Conservation (phyloP, 305 asterid genomes). For the Solanum hybrid region DNA sequence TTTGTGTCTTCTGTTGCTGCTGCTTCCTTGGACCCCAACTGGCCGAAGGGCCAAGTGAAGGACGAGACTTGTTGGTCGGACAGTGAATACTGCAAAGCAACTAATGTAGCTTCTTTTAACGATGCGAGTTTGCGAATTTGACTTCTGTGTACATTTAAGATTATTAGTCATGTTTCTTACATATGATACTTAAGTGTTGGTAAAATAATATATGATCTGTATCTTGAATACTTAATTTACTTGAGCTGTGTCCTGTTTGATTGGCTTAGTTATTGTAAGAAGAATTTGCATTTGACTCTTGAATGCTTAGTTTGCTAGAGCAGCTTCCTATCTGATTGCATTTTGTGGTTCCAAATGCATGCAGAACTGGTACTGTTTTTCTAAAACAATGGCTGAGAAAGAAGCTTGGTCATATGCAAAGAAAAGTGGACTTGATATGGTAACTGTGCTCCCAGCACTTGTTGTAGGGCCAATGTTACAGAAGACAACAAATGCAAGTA, state of each 20-base stretch:
- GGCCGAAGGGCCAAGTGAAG: conserved; percentile 39
- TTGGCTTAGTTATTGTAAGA: not conserved
- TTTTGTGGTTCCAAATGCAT: not conserved
- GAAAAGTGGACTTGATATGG: conserved; percentile 35
- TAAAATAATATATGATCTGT: not conserved
- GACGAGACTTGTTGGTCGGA: conserved; percentile 86
- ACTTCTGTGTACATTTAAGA: not conserved
- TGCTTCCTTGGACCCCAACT: conserved; percentile 38
- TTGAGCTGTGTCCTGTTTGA: not conserved
- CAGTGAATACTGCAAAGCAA: conserved; percentile 51
- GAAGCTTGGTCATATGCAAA: conserved; percentile 58
- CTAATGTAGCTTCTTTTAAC: conserved; percentile 26
- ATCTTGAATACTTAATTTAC: not conserved
- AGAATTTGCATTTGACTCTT: not conserved
- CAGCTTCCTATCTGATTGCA: not conserved
- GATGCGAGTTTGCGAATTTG: not conserved
- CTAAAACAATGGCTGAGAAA: conserved; percentile 63
- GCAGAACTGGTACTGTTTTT: conserved; percentile 71
- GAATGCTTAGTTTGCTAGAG: not conserved
- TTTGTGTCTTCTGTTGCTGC: conserved; percentile 60
- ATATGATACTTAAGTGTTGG: not conserved
- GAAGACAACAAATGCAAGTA: conserved; percentile 45
- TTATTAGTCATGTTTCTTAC: not conserved
- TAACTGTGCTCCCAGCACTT: conserved; percentile 44
- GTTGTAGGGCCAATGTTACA: conserved; percentile 72